These are phyloP conservation scores for Pisolithus orientalis DNA, from an alignment of 768 basidiomycete genomes.

Conservation along the genomic window DNA sequence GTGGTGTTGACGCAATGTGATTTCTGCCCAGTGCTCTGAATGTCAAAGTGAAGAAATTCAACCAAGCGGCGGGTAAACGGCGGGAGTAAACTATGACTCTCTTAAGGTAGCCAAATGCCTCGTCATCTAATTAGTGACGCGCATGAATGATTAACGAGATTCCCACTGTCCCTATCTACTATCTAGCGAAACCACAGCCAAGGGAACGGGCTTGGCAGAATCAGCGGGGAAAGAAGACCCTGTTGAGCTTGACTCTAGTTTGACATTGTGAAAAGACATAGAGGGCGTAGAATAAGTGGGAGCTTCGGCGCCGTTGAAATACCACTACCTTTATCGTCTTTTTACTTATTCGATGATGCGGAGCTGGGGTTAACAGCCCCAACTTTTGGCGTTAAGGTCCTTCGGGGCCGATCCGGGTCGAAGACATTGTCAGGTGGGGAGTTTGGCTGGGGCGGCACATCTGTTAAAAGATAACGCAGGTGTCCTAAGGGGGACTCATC, in stretches of 20 bases:
- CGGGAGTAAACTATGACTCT: no score
- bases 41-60: conserved; percentile 78
- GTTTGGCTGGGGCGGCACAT: no score
- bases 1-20: conserved; percentile 20
- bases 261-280: conserved; percentile 39
- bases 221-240: conserved; percentile 73
- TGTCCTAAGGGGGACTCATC: no score
- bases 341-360: conserved; percentile 73
- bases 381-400: no score
- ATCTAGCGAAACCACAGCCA: no score
- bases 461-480: no score
- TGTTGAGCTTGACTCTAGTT: conserved; percentile 82
- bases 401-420: no score
- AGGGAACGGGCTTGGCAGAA: no score
- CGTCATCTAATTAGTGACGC: conserved; percentile 3
- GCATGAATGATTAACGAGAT: no score
- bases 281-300: conserved; percentile 79
- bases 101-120: conserved; percentile 12
- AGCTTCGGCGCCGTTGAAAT: conserved; percentile 68
- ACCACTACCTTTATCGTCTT: conserved; percentile 77
- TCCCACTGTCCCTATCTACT: no score
- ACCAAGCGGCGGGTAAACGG: conserved; percentile 15
- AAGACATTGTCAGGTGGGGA: no score
- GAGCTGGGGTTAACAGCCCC: conserved; percentile 56
- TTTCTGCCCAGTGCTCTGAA: conserved; percentile 50